phyloP scores from a whole-genome alignment of 2,329 filamentous ascomycete genomes.

The Beauveria pseudobassiana region DNA sequence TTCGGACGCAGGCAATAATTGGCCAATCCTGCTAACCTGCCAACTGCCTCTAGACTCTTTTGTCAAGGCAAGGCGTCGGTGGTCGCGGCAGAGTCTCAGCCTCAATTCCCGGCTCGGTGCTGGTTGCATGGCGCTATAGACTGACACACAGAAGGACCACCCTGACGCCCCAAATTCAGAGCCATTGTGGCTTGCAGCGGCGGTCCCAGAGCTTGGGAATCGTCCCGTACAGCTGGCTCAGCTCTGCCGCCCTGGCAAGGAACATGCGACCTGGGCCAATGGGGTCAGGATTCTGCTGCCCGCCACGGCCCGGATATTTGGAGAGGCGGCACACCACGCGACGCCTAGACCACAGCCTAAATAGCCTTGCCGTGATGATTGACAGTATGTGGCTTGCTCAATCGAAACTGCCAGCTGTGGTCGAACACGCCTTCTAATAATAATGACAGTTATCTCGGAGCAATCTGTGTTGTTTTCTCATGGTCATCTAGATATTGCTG shows the following conservation, averaged over 20 bases:
- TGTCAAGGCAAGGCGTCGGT: background rate
- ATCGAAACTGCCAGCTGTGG: background rate
- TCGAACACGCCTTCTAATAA: background rate
- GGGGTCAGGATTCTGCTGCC: background rate
- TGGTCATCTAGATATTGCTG: background rate
- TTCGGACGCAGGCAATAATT: background rate
- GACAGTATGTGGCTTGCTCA: background rate
- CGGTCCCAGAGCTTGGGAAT: background rate
- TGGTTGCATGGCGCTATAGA: background rate
- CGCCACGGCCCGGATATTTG: conserved; percentile 7
- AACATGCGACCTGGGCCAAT: background rate
- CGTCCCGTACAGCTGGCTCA: background rate
- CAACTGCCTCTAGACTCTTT: background rate
- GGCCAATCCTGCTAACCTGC: background rate
- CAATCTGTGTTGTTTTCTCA: background rate
- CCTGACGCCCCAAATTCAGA: background rate
- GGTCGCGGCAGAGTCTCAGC: background rate
- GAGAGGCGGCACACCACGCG: background rate
- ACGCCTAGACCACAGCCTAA: background rate
- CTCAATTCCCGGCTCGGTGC: background rate
- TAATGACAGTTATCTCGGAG: background rate
- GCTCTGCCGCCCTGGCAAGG: background rate
- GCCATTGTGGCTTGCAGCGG: conserved; percentile 4
- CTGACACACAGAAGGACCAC: background rate
- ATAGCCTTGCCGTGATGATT: background rate